Base-by-base conservation (phyloP, 2,329 filamentous ascomycete species). In the Paracorniculantispora psalliotae region DNA sequence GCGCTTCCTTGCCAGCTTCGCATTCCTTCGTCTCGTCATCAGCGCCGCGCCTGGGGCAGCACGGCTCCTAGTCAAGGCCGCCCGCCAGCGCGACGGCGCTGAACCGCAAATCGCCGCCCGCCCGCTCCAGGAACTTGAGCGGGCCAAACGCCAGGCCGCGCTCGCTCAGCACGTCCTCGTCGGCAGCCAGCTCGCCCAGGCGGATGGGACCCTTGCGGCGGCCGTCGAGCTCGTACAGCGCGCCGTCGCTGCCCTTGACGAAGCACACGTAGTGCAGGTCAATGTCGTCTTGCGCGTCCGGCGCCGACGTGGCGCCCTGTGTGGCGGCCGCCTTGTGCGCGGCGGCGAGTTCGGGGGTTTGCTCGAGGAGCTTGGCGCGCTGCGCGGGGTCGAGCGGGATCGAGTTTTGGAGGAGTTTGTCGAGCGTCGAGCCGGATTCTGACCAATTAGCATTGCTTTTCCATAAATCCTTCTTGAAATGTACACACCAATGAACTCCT, bases 251-350 rank as follows among this genome's bases (percentile, higher is more conserved):
- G 33, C 79, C 79, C 77, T 92, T 94, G 55, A 94, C 89, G 73
- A 97, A 99, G 69, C 91, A 94, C 49, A 97, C 93, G 71, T 96
- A 97, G 77, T 99, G 94, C 66, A 97, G 79, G 69, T 97, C 93
- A n/a, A 96, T 81, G 65, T 88, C 83, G 67, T 90, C 89, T n/a
- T 86, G 82, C 9, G 91, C 91, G 57, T 82, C 76, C 0, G 94
- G 93, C 1, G 92, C 90, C 13, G 79, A 69, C 1, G 92, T 96
- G 70, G 93, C 91, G 19, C 93, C 93, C 61, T 81, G 77, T 8
- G 81, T 81, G 5, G 93, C 94, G 15, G 91, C 92, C 61, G 83
- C 82, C 49, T 85, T 84, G 75, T 97, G 92, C 7, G 91, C 92
- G 5, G 75, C 79, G 57, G 96, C 92, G 52, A 97, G 81, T 12